Conservation (phyloP, 345 rosid species). For the Sisymbrium irio region DNA sequence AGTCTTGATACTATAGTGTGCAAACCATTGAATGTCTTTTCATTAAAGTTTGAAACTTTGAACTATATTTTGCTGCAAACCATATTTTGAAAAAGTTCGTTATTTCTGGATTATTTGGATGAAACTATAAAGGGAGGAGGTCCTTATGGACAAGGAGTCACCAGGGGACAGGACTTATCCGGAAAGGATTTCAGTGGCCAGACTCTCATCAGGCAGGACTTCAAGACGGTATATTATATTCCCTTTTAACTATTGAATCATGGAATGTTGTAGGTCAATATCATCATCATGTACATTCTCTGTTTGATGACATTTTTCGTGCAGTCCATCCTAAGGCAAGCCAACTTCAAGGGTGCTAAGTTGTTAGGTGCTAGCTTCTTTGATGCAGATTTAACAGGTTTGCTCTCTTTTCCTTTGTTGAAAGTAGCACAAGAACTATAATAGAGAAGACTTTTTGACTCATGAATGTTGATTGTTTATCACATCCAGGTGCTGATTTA, state of each 20-base stretch:
- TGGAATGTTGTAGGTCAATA: not conserved
- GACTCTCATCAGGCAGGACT: conserved; percentile 81
- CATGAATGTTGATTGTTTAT: not conserved
- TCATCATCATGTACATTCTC: not conserved
- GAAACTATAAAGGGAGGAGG: conserved; percentile 72
- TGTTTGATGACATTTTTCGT: not conserved
- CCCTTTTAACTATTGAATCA: not conserved
- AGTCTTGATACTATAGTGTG: not conserved
- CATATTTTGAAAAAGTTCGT: not conserved
- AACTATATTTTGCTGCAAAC: not conserved
- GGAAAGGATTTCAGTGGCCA: conserved; percentile 88
- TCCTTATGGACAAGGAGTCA: conserved; percentile 85
- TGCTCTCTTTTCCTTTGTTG: not conserved
- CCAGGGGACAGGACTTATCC: conserved; percentile 88
- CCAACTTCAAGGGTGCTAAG: conserved; percentile 87
- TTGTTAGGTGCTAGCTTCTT: conserved; percentile 95
- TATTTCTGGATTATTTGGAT: conserved; percentile 20
- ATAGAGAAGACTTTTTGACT: conserved; percentile 1
- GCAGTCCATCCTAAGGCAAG: conserved; percentile 86
- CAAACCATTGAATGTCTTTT: not conserved
- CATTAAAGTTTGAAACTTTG: not conserved
- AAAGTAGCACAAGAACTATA: not conserved
- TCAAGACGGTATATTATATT: conserved; percentile 80
- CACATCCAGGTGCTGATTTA: conserved; percentile 76
- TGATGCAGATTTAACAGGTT: conserved; percentile 94